phyloP scores from a whole-genome alignment of 73 alveolate genomes.

The Loxodes magnus region DNA sequence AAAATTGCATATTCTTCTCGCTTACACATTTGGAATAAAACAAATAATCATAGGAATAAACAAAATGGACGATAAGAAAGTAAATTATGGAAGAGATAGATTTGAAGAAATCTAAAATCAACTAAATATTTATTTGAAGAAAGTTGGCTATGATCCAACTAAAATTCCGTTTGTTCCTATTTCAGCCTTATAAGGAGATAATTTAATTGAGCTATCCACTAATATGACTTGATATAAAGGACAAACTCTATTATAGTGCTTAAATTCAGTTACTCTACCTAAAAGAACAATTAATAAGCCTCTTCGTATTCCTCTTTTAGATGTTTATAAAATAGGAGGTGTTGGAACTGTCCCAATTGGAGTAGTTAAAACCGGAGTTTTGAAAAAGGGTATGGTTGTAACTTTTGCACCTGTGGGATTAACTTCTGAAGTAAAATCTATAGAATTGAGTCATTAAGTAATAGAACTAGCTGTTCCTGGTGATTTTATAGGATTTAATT shows the following conservation, averaged over 20 bases:
- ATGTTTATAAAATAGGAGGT: conserved; percentile 89
- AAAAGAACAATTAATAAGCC: conserved; percentile 88
- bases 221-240: conserved; percentile 73
- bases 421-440: conserved; percentile 68
- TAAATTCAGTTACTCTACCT: conserved; percentile 79
- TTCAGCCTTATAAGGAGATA: conserved; percentile 63
- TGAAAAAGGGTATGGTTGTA: conserved; percentile 81
- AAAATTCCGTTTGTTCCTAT: conserved; percentile 52
- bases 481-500: conserved; percentile 79
- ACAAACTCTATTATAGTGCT: conserved; percentile 65
- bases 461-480: conserved; percentile 89
- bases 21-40: conserved; percentile 68
- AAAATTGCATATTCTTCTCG: conserved; percentile 54
- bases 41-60: conserved; percentile 58
- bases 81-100: conserved; percentile 45
- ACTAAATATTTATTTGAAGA: conserved; percentile 48
- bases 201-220: conserved; percentile 33
- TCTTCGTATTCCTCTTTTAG: conserved; percentile 84
- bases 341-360: conserved; percentile 94
- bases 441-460: conserved; percentile 76
- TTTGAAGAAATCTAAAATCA: conserved; percentile 27
- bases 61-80: conserved; percentile 61
- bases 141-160: conserved; percentile 42
- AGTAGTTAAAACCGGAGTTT: conserved; percentile 90
- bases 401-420: conserved; percentile 75